A percentile compares a stretch with the other conserved stretches of the same genome.
phyloP scores from a whole-genome alignment of 768 basidiomycete genomes.

The Leccinum imitatum region DNA sequence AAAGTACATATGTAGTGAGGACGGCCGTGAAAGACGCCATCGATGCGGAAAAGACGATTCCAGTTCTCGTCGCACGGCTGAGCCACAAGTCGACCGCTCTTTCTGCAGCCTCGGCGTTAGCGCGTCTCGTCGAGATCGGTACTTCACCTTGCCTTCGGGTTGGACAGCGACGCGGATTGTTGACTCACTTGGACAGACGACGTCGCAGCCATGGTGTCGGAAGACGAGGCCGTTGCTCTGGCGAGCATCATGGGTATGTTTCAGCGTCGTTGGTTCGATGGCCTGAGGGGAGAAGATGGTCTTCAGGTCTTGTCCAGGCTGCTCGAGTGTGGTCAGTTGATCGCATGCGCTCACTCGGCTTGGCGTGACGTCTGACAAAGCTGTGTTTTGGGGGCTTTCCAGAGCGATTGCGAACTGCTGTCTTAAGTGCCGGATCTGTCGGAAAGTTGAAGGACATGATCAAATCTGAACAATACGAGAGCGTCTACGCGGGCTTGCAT shows the following conservation, averaged over 20 bases:
- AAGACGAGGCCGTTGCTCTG: slow-evolving; percentile 2
- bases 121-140: slow-evolving; percentile 21
- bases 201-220: slow-evolving; percentile 11
- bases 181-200: slow-evolving; percentile 13
- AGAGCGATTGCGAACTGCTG: too few relatives aligned
- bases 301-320: slow-evolving; percentile 18
- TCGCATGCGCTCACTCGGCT: not conserved
- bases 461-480: too few relatives aligned
- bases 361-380: not conserved
- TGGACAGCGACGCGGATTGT: not conserved
- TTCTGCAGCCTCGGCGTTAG: slow-evolving; percentile 20
- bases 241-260: slow-evolving; percentile 24
- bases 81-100: slow-evolving; percentile 18
- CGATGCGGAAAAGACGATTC: slow-evolving; percentile 13
- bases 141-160: not conserved
- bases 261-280: slow-evolving; percentile 30
- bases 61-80: slow-evolving; percentile 18
- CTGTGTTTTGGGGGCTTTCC: not conserved
- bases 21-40: slow-evolving; percentile 16
- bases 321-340: slow-evolving; percentile 22
- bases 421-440: too few relatives aligned
- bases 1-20: slow-evolving; percentile 1
- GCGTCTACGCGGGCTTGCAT: too few relatives aligned
- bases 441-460: too few relatives aligned
- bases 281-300: slow-evolving; percentile 26